Percentiles rank a stretch among this genome's conserved stretches.
Conservation (phyloP, 805 yeast genomes). For the Cyberlindnera bimundalis region DNA sequence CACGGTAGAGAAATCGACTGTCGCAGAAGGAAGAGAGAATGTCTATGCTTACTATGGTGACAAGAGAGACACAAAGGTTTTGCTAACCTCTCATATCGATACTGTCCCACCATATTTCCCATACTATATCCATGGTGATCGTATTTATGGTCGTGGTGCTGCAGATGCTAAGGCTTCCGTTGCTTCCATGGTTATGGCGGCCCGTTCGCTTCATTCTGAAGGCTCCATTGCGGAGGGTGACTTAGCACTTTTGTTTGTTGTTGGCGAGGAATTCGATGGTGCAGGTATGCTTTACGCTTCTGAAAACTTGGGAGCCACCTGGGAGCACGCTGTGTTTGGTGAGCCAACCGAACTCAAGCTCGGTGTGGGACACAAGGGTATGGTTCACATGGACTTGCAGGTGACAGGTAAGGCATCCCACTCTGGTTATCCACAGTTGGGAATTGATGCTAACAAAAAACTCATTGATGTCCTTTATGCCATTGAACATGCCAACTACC, state of each 20-base stretch:
- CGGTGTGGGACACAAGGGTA: constrained; percentile 70
- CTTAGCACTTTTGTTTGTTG: constrained; percentile 55
- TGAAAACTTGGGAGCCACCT: constrained; percentile 33
- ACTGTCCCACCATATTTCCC: constrained; percentile 68
- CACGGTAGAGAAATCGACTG: constrained; percentile 46
- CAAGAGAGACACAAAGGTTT: constrained; percentile 38
- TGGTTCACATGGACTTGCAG: constrained; percentile 37
- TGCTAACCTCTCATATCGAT: constrained; percentile 64
- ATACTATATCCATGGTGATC: constrained; percentile 42
- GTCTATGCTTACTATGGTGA: constrained; percentile 57
- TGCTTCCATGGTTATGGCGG: constrained; percentile 57
- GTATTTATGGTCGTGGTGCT: constrained; percentile 63
- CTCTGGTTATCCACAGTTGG: constrained; percentile 68
- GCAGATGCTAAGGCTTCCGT: constrained; percentile 72
- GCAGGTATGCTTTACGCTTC: constrained; percentile 53
- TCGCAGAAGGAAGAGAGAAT: constrained; percentile 39
- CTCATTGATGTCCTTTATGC: constrained; percentile 48
- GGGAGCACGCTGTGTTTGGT: constrained; percentile 67
- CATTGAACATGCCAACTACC: constrained; percentile 42
- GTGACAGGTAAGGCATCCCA: constrained; percentile 61
- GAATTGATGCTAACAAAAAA: constrained; percentile 58
- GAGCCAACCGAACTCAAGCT: constrained; percentile 72
- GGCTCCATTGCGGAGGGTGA: constrained; percentile 49
- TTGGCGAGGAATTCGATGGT: constrained; percentile 71
- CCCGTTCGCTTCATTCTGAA: constrained; percentile 40